A percentile compares a stretch with the other conserved stretches of the same genome.
Evolutionary conservation across 352 stramenopile genomes (phyloP).

Genomic region (Globisporangium perplexum): DNA sequence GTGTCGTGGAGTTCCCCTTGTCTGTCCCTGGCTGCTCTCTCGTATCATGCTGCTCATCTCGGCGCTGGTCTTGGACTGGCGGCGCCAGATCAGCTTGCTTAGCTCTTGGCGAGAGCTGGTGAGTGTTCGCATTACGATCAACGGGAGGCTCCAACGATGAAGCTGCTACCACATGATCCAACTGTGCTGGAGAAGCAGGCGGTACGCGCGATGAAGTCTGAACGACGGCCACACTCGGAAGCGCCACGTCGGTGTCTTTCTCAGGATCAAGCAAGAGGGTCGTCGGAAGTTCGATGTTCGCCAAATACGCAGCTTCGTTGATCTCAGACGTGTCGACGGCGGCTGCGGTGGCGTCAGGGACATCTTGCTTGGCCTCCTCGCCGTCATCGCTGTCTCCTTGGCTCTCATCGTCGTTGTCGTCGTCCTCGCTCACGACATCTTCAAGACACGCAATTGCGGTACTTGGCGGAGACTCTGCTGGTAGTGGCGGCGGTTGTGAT

Average conservation of each 20-base stretch:
- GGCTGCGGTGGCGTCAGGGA: too few species aligned
- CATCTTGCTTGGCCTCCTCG: background rate
- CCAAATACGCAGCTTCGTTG: background rate
- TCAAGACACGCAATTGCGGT: background rate
- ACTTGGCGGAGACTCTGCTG: background rate
- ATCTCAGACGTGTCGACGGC: background rate
- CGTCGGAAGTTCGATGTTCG: background rate
- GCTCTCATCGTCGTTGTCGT: background rate
- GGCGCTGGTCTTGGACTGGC: background rate
- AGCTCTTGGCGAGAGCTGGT: background rate
- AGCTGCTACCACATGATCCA: background rate
- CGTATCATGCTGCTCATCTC: background rate
- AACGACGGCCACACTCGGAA: background rate
- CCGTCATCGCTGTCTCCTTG: background rate
- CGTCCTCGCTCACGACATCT: background rate
- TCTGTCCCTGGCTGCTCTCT: background rate
- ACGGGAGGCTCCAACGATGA: background rate
- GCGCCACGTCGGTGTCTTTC: background rate
- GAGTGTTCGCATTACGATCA: background rate
- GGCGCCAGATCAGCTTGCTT: background rate
- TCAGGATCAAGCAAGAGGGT: too few species aligned
- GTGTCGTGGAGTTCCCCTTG: background rate
- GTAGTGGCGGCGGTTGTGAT: too few species aligned
- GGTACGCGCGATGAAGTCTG: background rate
- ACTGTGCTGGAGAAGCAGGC: background rate